Evolutionary conservation across 176 grass and related monocot genomes (phyloP), one percentile per base, ranked within the genome.

Genomic region (Microstegium vimineum): DNA sequence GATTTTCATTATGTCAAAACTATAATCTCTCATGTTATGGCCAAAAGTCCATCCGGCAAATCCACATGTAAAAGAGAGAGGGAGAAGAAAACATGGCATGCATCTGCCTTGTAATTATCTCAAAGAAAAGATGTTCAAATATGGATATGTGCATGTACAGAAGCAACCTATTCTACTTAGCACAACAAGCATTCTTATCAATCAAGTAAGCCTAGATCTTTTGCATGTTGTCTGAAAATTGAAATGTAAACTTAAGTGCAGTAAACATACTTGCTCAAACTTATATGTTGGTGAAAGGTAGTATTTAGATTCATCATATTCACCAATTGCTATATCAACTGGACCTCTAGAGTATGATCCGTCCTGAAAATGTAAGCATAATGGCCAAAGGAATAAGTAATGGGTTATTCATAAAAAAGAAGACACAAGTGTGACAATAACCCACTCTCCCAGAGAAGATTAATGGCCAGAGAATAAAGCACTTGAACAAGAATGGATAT

Each of bases 341-440:
- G 93, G 91, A 65, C 96, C 96, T 95, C 91, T 94, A 77, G 93
- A 99, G 83, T 99, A 99, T 45, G 96, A 94, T 76, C 96, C 96
- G 71, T 99, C 96, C 96, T 99, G 89, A 77, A 90, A 92, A 91
- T 41, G 37, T 61, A 62, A 26, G 45, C 38, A 38, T 2, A 69
- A 38, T 52, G 43, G 32, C 18, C 52, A 71, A 82, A 68, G 26
- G 40, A 37, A 65, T 77, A 77, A 81, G 46, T 67, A 41, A 4
- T 52, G 37, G 17, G 17, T 20, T 69, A 63, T 59, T 75, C 43
- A n/a, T 42, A 74, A 78, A 63, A 25, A 81, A 81, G 23, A 87
- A 82, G 3, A 88, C 32, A 76, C 22, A 38, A 11, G 9, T 3
- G 25, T 17, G 27, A 59, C 14, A 13, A 61, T 30, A 67, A 2